These are phyloP conservation scores for Blastomyces silverae DNA, from an alignment of 2,329 filamentous ascomycete species.

Conservation along the genomic window DNA sequence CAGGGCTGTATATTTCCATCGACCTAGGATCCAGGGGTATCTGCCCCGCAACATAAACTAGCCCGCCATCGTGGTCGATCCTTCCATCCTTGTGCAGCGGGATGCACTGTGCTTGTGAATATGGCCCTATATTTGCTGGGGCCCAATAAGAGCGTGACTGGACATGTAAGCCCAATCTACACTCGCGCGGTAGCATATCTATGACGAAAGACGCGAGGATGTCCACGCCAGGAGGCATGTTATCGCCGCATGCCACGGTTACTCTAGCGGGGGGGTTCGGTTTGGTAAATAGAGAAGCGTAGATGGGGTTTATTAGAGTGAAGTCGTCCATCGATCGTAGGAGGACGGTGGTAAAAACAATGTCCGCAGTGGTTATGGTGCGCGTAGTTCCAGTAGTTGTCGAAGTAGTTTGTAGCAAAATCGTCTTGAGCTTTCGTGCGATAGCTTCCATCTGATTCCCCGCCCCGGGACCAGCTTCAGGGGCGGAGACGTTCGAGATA, in stretches of 20 bases:
- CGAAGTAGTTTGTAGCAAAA: conserved; percentile 17
- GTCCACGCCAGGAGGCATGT: conserved; percentile 54
- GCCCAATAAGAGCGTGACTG: conserved; percentile 96
- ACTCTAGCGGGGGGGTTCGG: conserved; percentile 81
- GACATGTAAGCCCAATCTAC: conserved; percentile 64
- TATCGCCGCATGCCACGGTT: conserved; percentile 68
- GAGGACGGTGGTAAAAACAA: conserved; percentile 54
- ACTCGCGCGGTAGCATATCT: conserved; percentile 31
- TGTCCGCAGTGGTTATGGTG: conserved; percentile 32
- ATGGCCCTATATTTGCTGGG: conserved; percentile 93
- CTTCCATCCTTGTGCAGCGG: conserved; percentile 34
- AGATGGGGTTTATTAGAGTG: conserved; percentile 63
- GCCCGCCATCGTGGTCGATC: conserved; percentile 19
- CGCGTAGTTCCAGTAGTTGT: conserved; percentile 6
- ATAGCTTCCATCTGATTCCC: conserved; percentile 39
- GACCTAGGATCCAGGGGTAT: conserved; percentile 77
- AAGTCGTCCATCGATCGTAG: conserved; percentile 78
- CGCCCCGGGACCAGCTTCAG: conserved; percentile 35
- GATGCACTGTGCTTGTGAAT: conserved; percentile 75
- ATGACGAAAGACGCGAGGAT: conserved; percentile 54
- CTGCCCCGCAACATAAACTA: conserved; percentile 75
- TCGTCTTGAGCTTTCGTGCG: conserved; percentile 22
- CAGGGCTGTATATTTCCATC: conserved; percentile 51
- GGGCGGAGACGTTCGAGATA: conserved; percentile 36
- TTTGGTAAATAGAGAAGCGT: conserved; percentile 64